Evolutionary conservation across 306 rosid species (phyloP).

Genomic region (Macrotyloma uniflorum): DNA sequence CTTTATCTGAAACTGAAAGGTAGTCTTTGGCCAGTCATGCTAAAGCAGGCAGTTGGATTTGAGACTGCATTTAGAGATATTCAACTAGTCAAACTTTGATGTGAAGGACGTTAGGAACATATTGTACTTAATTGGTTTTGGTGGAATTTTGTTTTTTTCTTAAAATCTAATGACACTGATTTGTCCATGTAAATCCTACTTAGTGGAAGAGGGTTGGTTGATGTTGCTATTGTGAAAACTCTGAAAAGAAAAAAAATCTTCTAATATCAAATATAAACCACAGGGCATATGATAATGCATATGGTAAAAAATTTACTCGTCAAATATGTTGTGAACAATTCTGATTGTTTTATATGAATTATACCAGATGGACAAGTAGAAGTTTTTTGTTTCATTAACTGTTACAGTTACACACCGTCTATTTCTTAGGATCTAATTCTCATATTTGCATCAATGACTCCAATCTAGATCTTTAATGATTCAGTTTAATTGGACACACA

Average conservation of each 20-base stretch:
- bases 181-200: not conserved
- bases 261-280: not conserved
- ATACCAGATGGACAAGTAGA: not conserved
- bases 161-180: not conserved
- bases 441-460: not conserved
- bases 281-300: not conserved
- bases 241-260: not conserved
- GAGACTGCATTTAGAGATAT: not conserved
- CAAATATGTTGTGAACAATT: not conserved
- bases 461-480: constrained; percentile 22
- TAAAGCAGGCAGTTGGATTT: not conserved
- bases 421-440: not conserved
- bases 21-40: not conserved
- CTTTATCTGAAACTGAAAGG: not conserved
- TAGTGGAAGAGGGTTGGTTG: not conserved
- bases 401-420: not conserved
- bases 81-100: not conserved
- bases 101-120: not conserved
- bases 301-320: not conserved
- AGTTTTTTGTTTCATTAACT: not conserved
- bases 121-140: not conserved
- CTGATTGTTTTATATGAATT: not conserved
- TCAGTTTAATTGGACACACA: constrained; percentile 26
- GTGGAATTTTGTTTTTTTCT: not conserved
- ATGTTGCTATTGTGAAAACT: not conserved